phyloP scores from a whole-genome alignment of 495 filamentous ascomycete genomes.

The Penicillium salamii region DNA sequence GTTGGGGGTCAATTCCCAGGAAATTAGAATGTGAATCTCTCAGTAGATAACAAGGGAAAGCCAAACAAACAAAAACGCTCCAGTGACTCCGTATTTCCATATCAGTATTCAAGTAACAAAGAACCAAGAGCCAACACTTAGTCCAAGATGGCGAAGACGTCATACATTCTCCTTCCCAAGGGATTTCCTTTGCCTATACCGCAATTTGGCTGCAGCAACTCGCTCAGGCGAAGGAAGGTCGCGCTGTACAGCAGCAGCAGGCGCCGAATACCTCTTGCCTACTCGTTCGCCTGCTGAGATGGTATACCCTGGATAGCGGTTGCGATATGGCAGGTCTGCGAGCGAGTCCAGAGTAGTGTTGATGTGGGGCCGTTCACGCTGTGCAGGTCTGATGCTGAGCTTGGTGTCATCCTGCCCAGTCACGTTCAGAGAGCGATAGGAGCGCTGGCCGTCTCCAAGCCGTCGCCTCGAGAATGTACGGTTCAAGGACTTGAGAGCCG shows the following conservation, averaged over 20 bases:
- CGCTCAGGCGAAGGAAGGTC: conserved; percentile 57
- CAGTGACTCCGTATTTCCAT: conserved; percentile 2
- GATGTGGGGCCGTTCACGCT: conserved; percentile 32
- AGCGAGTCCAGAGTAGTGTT: conserved; percentile 26
- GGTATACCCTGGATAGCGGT: conserved; percentile 18
- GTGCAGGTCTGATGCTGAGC: conserved; percentile 17
- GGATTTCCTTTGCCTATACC: conserved; percentile 52
- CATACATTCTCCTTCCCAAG: conserved; percentile 31
- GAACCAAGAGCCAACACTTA: neutral
- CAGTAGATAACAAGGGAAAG: neutral
- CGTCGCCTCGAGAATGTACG: conserved; percentile 18
- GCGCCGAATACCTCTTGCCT: conserved; percentile 30
- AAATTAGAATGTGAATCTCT: neutral
- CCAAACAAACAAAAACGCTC: neutral
- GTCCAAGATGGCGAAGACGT: neutral
- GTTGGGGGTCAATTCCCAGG: neutral
- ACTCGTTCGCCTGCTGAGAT: conserved; percentile 35
- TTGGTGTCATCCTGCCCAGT: conserved; percentile 12
- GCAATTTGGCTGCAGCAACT: conserved; percentile 58
- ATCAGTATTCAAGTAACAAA: neutral
- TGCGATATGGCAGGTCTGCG: conserved; percentile 12
- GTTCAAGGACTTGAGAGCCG: conserved; percentile 23
- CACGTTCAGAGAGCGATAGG: conserved; percentile 25
- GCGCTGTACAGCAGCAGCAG: conserved; percentile 30
- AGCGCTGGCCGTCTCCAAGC: conserved; percentile 23